phyloP scores from a whole-genome alignment of 1,284 basidiomycete genomes.

The Kalmanozyma brasiliensis region DNA sequence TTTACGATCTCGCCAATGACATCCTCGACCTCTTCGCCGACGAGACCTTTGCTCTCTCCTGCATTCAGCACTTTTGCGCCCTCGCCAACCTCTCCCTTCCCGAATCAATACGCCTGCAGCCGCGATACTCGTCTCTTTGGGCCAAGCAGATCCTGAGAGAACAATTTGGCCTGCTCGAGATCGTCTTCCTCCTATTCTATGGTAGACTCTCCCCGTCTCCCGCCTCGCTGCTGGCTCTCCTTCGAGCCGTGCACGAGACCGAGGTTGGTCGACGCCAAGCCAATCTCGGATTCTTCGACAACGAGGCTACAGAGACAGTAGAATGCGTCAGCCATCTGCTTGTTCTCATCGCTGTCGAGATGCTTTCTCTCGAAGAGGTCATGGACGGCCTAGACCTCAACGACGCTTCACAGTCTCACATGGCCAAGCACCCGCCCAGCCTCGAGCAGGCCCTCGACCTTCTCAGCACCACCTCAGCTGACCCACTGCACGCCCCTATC shows the following conservation, averaged over 20 bases:
- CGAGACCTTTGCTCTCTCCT: slow-evolving; percentile 72
- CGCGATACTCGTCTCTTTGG: slow-evolving; percentile 76
- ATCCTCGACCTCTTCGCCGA: slow-evolving; percentile 75
- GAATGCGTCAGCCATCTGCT: slow-evolving; percentile 79
- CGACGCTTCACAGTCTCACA: slow-evolving; percentile 12
- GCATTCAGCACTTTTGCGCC: slow-evolving; percentile 72
- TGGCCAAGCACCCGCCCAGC: slow-evolving; percentile 26
- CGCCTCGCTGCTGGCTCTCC: slow-evolving; percentile 74
- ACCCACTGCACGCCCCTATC: slow-evolving; percentile 76
- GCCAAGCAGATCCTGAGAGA: slow-evolving; percentile 82
- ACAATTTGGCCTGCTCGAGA: slow-evolving; percentile 81
- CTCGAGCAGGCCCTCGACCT: slow-evolving; percentile 72
- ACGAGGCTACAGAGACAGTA: slow-evolving; percentile 76
- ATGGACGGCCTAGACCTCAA: slow-evolving; percentile 69
- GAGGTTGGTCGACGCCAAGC: slow-evolving; percentile 77
- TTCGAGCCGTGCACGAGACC: slow-evolving; percentile 76
- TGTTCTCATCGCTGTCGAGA: slow-evolving; percentile 80
- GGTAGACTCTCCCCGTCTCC: slow-evolving; percentile 77
- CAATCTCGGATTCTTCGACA: slow-evolving; percentile 75
- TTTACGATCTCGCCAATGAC: slow-evolving; percentile 73
- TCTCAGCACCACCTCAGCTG: slow-evolving; percentile 71
- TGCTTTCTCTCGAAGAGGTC: slow-evolving; percentile 81
- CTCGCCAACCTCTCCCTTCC: slow-evolving; percentile 73
- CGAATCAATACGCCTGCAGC: slow-evolving; percentile 72
- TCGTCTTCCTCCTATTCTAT: slow-evolving; percentile 86